Evolutionary conservation across 176 grass and related monocot species (phyloP), one percentile per base, ranked within the genome.

Genomic region (Themeda triandra): DNA sequence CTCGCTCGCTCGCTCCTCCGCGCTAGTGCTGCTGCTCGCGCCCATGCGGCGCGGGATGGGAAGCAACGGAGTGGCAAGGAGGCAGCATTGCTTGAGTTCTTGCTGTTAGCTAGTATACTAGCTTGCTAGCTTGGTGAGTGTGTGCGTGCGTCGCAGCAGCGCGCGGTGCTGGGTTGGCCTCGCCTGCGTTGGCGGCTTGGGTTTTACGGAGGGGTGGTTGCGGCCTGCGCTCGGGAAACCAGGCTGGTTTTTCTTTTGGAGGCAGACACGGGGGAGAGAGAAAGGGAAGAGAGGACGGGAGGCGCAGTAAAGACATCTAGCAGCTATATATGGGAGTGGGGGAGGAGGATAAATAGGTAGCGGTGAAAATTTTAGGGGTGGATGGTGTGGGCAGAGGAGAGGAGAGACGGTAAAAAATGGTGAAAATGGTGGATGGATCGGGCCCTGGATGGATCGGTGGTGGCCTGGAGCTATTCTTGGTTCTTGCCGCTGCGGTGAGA

Each of bases 191-290:
- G 37, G 79, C 10, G 36, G 80, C 11, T 13, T 63, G 51, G 56
- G 69, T 89, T 80, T 80, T 83, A 88, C 86, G 41, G 80, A n/a
- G 44, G 54, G n/a, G 66, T 71, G 42, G 45, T 58, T 51, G 82
- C 59, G 77, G 78, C 80, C 85, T 77, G 91, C 60, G 88, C 82
- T 90, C 73, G 79, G 92, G 81, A 91, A 88, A 91, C 85, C 86
- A 73, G 90, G 19, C 68, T 80, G 87, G 87, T 92, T 92, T 94
- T 94, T 69, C 85, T 92, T 89, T 92, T 87, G 81, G 92, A 70
- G 84, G 90, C 89, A 86, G 79, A 40, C 74, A 1, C 44, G 32
- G 4, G 66, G 0, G 71, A 42, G 63, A 25, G 64, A 77, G 87
- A 9, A 3, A 49, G 4, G 6, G 46, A 48, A 4, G 13, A 1